These are phyloP conservation scores for Trichosporon sp. DNA, from an alignment of 1,284 basidiomycete genomes.

Conservation along the genomic window DNA sequence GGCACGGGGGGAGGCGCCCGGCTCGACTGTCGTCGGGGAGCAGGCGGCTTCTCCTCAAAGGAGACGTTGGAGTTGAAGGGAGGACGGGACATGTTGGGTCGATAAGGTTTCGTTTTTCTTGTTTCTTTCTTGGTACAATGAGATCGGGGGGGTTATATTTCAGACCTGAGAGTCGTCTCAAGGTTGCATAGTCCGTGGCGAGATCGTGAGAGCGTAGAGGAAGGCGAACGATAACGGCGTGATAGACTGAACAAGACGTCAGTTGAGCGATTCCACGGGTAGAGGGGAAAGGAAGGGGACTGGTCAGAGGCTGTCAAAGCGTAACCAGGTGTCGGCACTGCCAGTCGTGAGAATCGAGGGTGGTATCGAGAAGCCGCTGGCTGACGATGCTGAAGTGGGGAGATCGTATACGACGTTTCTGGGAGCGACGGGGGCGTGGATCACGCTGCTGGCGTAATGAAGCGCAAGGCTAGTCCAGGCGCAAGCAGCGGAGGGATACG, in stretches of 20 bases:
- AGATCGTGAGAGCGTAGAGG: constrained; percentile 4
- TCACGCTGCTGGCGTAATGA: neutral
- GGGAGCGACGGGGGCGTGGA: neutral
- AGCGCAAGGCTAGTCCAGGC: neutral
- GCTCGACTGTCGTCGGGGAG: constrained; percentile 11
- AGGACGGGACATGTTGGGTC: constrained; percentile 38
- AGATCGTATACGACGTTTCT: constrained; percentile 1
- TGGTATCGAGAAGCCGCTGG: neutral
- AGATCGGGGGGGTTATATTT: constrained; percentile 3
- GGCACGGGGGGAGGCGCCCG: constrained; percentile 28
- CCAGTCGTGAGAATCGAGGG: neutral
- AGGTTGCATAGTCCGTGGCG: constrained; percentile 27
- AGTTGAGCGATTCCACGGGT: neutral
- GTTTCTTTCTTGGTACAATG: constrained; percentile 8
- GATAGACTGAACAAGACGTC: neutral
- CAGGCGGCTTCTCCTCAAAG: constrained; percentile 29
- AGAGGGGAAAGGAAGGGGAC: neutral
- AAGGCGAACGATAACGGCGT: neutral
- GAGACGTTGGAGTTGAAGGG: constrained; percentile 37
- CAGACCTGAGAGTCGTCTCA: constrained; percentile 9
- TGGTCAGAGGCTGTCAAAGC: neutral
- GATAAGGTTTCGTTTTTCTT: neutral
- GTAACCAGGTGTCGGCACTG: neutral
- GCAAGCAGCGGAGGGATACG: neutral
- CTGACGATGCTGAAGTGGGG: neutral